Base-by-base conservation (phyloP, 1,139 yeast species). In the Saccharomyces hybrid region DNA sequence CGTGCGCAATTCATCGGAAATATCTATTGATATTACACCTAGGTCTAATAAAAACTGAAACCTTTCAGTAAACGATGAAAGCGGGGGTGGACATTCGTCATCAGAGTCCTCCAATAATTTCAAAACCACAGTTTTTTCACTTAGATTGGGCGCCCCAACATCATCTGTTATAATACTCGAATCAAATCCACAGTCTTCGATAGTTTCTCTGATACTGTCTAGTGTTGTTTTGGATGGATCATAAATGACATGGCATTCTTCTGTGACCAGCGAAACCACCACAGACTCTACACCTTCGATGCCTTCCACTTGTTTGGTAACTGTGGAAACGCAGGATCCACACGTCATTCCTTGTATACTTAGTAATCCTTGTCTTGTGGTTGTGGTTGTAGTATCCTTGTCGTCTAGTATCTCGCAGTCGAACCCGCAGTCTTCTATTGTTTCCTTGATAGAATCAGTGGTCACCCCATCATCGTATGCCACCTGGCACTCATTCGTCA, bases 161-260 rank as follows among this genome's bases (percentile, higher is more conserved):
- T 50, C 2, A 76, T 55, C 1, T 58, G 61, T 5, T 14, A 38
- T 38, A 38, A 38, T 38, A 8, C 25, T 38, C 5, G 84, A 84
- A 47, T 83, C 91, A 64, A 88, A 88, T 3, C 96, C 96, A 62
- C 87, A 81, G 61, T 85, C 86, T 56, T 88, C 95, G 32, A 89
- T 78, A 1, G 76, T 67, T 25, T 56, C 61, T 4, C 53, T 46
- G 3, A 69, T 55, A 7, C 74, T 74, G n/a, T 70, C 70, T 9
- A 83, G 69, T 5, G 61, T 65, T 1, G 69, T 70, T 0, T 75
- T 56, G 0, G 73, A 51, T 0, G 64, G 54, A 14, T 68, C 64
- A 38, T 69, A 70, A 7, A 65, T 65, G 7, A 89, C 77, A n/a
- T 71, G 65, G 0, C 90, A 96, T 55, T 82, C 82, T 61, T 86